Evolutionary conservation across 306 rosid genomes (phyloP), one percentile per base, ranked within the genome.

Genomic region (Cucurbita argyrosperma): DNA sequence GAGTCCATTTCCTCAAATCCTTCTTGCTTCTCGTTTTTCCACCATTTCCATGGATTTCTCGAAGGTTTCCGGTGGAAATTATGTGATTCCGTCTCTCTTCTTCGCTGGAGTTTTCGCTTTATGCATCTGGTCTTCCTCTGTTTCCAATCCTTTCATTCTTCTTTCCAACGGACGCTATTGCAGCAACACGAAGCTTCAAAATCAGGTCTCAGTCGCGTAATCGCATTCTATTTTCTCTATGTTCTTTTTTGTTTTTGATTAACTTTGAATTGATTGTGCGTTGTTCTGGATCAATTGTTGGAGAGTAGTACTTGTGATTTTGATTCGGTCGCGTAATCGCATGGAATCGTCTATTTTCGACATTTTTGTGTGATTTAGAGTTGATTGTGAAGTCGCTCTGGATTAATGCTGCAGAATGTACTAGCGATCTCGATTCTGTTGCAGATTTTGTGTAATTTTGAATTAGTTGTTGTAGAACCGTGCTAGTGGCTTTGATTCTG

Each of bases 61-160:
- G 21, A 83, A 78, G 60, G 15, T 61, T 46, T 75, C 77, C 3
- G 0, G 62, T 4, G 81, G 58, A 15, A 79, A 60, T 73, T 77
- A 83, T 2, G 80, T 78, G 12, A 6, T 82, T 4, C 59, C 76
- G 19, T 63, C 74, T 1, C 14, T 88, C 2, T 58, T 91, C 77
- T 55, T 90, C 5, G 43, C 77, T 15, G 81, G 80, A 21, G 2
- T 72, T 39, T 15, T 90, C 13, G 71, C 30, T 35, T 65, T 87
- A 3, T 82, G 21, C 75, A 6, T 77, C 10, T 76, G 83, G 84
- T 79, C 86, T 23, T 84, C 83, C 65, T 63, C 87, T 58, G 18
- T 75, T 64, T 37, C 78, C 38, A 63, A 7, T 9, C 79, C 86
- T 0, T 69, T 82, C 55, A 1, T 64, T 16, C 19, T 68, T 40